Percentiles rank a stretch among this genome's conserved stretches.
Evolutionary conservation across 2,329 filamentous ascomycete genomes (phyloP).

Genomic region (Leptographium wingfieldii): DNA sequence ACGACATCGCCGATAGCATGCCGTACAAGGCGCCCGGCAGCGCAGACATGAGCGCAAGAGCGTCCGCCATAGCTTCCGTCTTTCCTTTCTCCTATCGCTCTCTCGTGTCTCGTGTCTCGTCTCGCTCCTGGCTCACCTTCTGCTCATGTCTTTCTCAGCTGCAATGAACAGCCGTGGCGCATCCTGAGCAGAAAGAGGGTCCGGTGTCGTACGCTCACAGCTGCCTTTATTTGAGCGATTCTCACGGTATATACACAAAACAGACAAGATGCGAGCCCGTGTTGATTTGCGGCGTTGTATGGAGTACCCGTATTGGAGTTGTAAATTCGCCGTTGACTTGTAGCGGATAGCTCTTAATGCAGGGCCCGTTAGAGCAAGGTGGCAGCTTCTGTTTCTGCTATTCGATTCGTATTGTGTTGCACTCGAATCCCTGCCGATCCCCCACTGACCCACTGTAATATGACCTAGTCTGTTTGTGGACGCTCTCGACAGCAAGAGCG

Average conservation of each 20-base stretch:
- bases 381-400: background rate
- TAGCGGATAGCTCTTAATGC: background rate
- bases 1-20: constrained; percentile 3
- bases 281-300: background rate
- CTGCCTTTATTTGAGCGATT: no score
- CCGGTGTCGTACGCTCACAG: background rate
- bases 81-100: background rate
- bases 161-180: background rate
- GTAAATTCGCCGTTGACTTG: background rate
- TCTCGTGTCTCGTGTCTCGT: background rate
- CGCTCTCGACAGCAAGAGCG: background rate
- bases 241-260: no score
- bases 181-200: background rate
- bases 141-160: background rate
- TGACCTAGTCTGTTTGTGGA: background rate
- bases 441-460: background rate
- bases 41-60: background rate
- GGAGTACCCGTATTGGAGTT: background rate
- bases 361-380: background rate
- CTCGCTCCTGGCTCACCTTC: background rate
- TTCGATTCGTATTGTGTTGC: background rate
- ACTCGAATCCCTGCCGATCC: background rate
- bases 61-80: constrained; percentile 1
- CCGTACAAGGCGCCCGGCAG: constrained; percentile 3
- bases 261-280: background rate